Evolutionary conservation across 768 basidiomycete species (phyloP).

Genomic region (Agrocybe praecox): DNA sequence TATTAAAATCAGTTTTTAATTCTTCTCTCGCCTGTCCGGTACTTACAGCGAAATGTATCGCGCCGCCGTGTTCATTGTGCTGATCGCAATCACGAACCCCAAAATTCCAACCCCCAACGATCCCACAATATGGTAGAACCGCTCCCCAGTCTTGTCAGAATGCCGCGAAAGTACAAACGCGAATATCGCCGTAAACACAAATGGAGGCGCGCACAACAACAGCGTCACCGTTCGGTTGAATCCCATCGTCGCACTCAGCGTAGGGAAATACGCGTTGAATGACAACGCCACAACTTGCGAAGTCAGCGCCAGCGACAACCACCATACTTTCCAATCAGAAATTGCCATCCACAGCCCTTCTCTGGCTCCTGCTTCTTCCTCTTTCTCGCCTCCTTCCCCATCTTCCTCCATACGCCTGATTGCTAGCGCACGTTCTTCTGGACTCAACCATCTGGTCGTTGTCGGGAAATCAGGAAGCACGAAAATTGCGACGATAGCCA

Average conservation of each 20-base stretch:
- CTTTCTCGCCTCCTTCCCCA: slow-evolving; percentile 48
- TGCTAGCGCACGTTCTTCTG: slow-evolving; percentile 61
- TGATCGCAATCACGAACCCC: slow-evolving; percentile 72
- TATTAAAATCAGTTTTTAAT: slow-evolving; percentile 27
- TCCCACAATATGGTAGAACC: slow-evolving; percentile 69
- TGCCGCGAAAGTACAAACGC: slow-evolving; percentile 63
- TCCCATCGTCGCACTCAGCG: slow-evolving; percentile 74
- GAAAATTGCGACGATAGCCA: slow-evolving; percentile 57
- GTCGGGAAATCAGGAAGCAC: slow-evolving; percentile 82
- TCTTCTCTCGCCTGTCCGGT: neutral
- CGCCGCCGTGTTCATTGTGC: slow-evolving; percentile 69
- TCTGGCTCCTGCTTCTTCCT: slow-evolving; percentile 41
- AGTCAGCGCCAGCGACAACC: slow-evolving; percentile 65
- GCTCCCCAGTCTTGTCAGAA: slow-evolving; percentile 74
- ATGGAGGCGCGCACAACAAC: slow-evolving; percentile 80
- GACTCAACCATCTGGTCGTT: slow-evolving; percentile 57
- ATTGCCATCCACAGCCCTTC: slow-evolving; percentile 63
- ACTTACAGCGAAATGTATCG: slow-evolving; percentile 69
- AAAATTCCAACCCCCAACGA: slow-evolving; percentile 65
- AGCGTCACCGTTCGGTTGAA: slow-evolving; percentile 67
- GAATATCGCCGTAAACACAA: slow-evolving; percentile 60
- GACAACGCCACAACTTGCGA: slow-evolving; percentile 63
- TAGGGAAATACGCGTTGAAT: slow-evolving; percentile 88
- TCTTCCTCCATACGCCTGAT: slow-evolving; percentile 70
- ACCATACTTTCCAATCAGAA: slow-evolving; percentile 83